Percentiles rank a stretch among this genome's conserved stretches.
Conservation (phyloP, 345 rosid genomes). For the Citrus cavaleriei region DNA sequence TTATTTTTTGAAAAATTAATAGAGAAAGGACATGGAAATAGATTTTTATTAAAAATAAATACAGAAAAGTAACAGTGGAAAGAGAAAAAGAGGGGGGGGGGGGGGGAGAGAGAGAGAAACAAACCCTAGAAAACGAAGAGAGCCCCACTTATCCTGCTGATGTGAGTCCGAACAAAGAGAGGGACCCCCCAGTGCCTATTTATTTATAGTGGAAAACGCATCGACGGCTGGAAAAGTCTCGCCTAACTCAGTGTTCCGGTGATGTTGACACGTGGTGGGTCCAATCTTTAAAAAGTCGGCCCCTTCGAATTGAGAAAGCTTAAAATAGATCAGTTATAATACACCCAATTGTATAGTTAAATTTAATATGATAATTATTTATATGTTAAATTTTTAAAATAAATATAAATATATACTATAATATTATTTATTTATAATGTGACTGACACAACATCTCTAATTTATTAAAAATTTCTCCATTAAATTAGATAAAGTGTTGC, state of each 20-base stretch:
- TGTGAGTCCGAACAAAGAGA: conserved; percentile 18
- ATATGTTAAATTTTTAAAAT: too few species aligned
- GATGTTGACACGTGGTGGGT: conserved; percentile 9
- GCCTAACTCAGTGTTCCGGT: not conserved
- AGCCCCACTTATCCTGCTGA: conserved; percentile 28
- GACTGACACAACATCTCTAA: too few species aligned
- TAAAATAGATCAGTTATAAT: too few species aligned
- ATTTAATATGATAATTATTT: too few species aligned
- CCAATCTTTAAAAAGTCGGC: too few species aligned
- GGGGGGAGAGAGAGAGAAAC: not conserved
- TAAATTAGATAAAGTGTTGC: too few species aligned
- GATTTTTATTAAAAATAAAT: not conserved
- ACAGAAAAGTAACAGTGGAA: not conserved
- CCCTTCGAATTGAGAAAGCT: too few species aligned
- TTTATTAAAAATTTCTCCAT: too few species aligned
- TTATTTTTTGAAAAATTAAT: not conserved
- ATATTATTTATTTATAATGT: too few species aligned
- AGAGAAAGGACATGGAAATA: not conserved
- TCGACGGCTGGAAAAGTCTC: conserved; percentile 23
- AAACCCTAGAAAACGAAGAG: conserved; percentile 31
- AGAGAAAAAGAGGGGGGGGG: not conserved
- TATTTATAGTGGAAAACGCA: conserved; percentile 12
- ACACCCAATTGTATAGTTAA: too few species aligned
- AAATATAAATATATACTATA: too few species aligned
- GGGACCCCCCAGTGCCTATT: conserved; percentile 30